Evolutionary conservation across 2,329 filamentous ascomycete genomes (phyloP).

Genomic region (Aspergillus sp.): DNA sequence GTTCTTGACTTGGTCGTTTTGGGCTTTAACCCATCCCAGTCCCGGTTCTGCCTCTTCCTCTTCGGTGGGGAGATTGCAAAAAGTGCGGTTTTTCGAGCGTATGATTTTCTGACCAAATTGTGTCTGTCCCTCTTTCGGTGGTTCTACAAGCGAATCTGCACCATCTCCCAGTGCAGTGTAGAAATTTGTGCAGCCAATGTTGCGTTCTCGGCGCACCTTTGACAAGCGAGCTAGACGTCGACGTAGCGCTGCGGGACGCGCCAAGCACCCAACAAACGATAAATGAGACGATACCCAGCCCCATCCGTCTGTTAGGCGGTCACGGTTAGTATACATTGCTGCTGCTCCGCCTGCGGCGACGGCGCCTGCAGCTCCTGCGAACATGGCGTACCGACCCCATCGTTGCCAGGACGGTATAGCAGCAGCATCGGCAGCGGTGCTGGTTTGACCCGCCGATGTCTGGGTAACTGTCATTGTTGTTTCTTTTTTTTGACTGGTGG

Average conservation of each 20-base stretch:
- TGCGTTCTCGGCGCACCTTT: constrained; percentile 57
- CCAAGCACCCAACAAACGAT: constrained; percentile 85
- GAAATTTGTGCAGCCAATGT: constrained; percentile 74
- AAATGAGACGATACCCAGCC: constrained; percentile 84
- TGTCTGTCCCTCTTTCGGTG: constrained; percentile 14
- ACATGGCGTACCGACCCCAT: constrained; percentile 81
- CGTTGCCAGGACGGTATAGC: constrained; percentile 57
- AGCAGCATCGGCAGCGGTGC: constrained; percentile 40
- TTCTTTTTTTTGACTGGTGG: constrained; percentile 5
- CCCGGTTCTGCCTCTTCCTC: constrained; percentile 29
- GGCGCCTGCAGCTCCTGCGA: constrained; percentile 72
- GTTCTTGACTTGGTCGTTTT: constrained; percentile 73
- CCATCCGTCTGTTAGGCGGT: constrained; percentile 69
- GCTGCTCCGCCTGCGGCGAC: constrained; percentile 75
- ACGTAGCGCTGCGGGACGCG: constrained; percentile 73
- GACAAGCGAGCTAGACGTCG: constrained; percentile 63
- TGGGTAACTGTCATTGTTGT: constrained; percentile 19
- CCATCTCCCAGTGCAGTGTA: constrained; percentile 76
- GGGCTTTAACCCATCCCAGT: constrained; percentile 59
- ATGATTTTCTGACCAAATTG: constrained; percentile 32
- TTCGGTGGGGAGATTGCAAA: constrained; percentile 71
- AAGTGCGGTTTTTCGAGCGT: constrained; percentile 63
- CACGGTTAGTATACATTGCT: constrained; percentile 78
- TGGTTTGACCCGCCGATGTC: constrained; percentile 23
- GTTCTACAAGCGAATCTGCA: constrained; percentile 38